Conservation (phyloP, 2,329 filamentous ascomycete genomes). For the Ophiosphaerella herpotricha region DNA sequence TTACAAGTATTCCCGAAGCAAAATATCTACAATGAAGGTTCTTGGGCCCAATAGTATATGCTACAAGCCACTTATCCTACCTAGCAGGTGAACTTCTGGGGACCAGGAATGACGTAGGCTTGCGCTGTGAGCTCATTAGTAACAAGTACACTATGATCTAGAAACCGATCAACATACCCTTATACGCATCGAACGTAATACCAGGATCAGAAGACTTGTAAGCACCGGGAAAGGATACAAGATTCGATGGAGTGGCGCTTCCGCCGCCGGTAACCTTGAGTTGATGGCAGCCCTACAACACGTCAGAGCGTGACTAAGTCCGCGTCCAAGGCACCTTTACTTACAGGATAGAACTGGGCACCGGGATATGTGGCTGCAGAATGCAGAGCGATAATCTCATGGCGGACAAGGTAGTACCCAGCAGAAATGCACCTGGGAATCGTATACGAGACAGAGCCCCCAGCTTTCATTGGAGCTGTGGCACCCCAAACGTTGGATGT, state of each 20-base stretch:
- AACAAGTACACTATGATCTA: not conserved
- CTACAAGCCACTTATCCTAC: not conserved
- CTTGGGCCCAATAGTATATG: not conserved
- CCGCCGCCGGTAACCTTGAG: conserved; percentile 59
- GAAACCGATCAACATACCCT: conserved; percentile 32
- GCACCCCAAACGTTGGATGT: conserved; percentile 57
- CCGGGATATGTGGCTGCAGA: conserved; percentile 55
- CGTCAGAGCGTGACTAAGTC: not conserved
- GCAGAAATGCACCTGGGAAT: conserved; percentile 58
- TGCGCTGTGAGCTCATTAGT: conserved; percentile 14
- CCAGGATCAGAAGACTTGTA: conserved; percentile 58
- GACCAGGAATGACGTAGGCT: conserved; percentile 36
- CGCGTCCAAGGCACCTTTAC: not conserved
- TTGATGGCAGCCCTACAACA: conserved; percentile 56
- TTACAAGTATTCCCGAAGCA: too few species aligned
- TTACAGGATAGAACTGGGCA: conserved; percentile 60
- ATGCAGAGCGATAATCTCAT: conserved; percentile 63
- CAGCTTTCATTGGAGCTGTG: conserved; percentile 51
- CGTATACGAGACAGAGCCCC: conserved; percentile 56
- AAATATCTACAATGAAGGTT: too few species aligned
- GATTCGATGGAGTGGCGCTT: conserved; percentile 46
- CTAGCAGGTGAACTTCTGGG: conserved; percentile 37
- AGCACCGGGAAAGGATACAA: conserved; percentile 60
- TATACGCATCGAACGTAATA: conserved; percentile 59
- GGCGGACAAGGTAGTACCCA: conserved; percentile 63